Evolutionary conservation across 305 asterid genomes (phyloP), one percentile per base, ranked within the genome.

Genomic region (Rubia balearica): DNA sequence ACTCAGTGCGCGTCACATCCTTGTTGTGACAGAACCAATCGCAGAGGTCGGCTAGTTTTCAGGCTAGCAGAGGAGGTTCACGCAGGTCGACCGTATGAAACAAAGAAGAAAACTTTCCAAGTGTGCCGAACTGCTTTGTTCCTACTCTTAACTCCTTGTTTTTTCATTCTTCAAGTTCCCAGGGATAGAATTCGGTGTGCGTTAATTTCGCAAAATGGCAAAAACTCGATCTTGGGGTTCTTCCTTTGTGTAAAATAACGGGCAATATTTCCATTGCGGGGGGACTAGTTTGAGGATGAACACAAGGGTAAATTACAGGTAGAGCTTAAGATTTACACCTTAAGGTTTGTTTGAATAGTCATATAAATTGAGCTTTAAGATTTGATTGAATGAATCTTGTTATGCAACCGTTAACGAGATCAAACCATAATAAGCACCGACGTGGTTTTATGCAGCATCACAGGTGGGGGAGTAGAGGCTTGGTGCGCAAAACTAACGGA

Each of bases 1-100:
- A 91, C 75, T 91, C 99, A 3, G 95, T 94, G 63, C 85, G 89
- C 76, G 92, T 94, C 70, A 81, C 97, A 10, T 87, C 96, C 12
- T 79, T 88, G 42, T 49, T 65, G 30, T 90, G 85, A 90, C 14
- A 2, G 36, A 42, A 48, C 42, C 66, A 38, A 36, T 63, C 14
- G 19, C 17, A 48, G 55, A 48, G 14, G 19, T 42, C 10, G 46
- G 46, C 0, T 42, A 3, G 46, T 42, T 10, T 12, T 59, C 64
- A 59, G 64, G n/a, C 64, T 22, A 10, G 17, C 27, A 14, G 64
- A 4, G 33, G 30, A 56, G 16, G 61, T 56, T 56, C 61, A n/a
- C 5, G 61, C 8, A 5, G 61, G 9, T 56, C 12, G 30, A 21
- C 9, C 33, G 9, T 33, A 7, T 56, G 1, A 56, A 1, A 7